phyloP scores from a whole-genome alignment of 2,329 filamentous ascomycete genomes.

The Colletotrichum scovillei region DNA sequence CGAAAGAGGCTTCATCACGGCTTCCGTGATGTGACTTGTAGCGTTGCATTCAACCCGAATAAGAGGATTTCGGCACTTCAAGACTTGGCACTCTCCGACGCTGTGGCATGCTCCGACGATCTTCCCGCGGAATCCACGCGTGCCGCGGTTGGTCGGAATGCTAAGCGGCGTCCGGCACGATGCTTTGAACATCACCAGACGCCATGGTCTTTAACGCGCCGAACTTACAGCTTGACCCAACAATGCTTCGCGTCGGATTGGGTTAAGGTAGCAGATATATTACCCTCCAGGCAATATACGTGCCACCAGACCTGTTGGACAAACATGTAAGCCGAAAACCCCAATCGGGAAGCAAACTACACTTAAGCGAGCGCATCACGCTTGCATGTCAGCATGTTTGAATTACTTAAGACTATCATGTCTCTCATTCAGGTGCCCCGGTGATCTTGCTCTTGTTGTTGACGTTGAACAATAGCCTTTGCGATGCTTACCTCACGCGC shows the following conservation, averaged over 20 bases:
- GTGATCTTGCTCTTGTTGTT: neutral
- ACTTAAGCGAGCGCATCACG: neutral
- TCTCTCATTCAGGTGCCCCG: neutral
- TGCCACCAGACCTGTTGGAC: neutral
- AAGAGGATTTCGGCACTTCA: neutral
- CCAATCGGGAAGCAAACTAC: neutral
- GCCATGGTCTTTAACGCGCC: neutral
- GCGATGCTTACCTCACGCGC: neutral
- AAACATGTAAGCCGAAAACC: neutral
- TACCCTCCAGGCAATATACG: fast-evolving
- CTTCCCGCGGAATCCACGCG: too few relatives aligned
- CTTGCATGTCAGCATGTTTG: neutral
- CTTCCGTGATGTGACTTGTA: neutral
- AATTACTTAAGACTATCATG: neutral
- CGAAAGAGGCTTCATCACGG: neutral
- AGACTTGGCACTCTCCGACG: neutral
- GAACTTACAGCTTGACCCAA: too few relatives aligned
- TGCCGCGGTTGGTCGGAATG: too few relatives aligned
- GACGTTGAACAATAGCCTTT: neutral
- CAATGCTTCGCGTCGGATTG: neutral
- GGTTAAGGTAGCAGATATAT: neutral
- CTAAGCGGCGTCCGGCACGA: neutral
- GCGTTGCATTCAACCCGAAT: neutral
- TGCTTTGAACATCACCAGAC: neutral
- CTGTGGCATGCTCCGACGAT: neutral